A percentile compares a stretch with the other conserved stretches of the same genome.
phyloP scores from a whole-genome alignment of 2,329 filamentous ascomycete genomes.

The Cytospora paraplurivora region DNA sequence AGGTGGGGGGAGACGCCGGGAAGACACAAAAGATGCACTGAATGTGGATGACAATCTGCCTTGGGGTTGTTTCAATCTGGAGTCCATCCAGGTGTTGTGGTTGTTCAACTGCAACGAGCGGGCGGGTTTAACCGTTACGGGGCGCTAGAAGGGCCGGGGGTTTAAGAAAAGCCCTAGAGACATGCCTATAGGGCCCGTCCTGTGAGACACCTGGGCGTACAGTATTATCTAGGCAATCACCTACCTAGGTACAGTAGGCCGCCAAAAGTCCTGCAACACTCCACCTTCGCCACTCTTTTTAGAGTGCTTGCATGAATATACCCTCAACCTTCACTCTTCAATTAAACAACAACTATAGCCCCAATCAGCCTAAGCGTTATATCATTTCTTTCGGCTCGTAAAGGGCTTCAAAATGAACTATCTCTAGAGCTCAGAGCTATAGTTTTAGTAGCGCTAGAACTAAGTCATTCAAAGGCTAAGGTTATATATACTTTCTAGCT shows the following conservation, averaged over 20 bases:
- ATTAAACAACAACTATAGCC: not conserved
- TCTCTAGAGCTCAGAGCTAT: not conserved
- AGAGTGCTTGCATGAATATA: not conserved
- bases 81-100: not conserved
- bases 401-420: not conserved
- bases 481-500: too few species aligned
- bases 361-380: not conserved
- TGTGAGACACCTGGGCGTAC: too few species aligned
- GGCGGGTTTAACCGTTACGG: not conserved
- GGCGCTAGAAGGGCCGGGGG: not conserved
- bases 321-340: not conserved
- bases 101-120: not conserved
- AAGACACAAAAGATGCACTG: not conserved
- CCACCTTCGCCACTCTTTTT: not conserved
- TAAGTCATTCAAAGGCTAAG: too few species aligned
- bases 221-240: too few species aligned
- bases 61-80: not conserved
- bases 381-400: not conserved
- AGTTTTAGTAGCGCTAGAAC: not conserved
- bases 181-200: too few species aligned
- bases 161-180: too few species aligned
- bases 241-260: not conserved
- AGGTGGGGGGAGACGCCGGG: conserved; percentile 7
- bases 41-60: not conserved
- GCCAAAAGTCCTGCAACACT: not conserved